Evolutionary conservation across 768 basidiomycete genomes (phyloP).

Genomic region (Tephrocybe rancida): DNA sequence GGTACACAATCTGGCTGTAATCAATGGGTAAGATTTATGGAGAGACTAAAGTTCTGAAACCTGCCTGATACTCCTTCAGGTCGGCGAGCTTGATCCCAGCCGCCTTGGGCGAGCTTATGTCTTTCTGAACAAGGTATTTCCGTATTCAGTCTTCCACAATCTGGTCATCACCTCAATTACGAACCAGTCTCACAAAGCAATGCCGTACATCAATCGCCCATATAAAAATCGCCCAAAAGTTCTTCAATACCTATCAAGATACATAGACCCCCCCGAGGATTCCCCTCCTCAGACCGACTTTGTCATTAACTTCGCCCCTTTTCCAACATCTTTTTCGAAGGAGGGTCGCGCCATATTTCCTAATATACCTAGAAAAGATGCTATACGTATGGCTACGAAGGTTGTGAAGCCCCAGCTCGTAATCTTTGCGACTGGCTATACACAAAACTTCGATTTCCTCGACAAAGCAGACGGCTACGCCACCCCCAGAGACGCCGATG

Average conservation of each 20-base stretch:
- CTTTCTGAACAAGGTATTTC: conserved; percentile 56
- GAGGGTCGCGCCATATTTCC: conserved; percentile 50
- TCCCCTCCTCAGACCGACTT: conserved; percentile 44
- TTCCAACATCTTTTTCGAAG: conserved; percentile 45
- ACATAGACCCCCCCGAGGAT: conserved; percentile 59
- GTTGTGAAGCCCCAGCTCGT: conserved; percentile 50
- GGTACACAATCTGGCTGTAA: conserved; percentile 60
- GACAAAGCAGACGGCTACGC: conserved; percentile 39
- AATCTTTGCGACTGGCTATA: conserved; percentile 52
- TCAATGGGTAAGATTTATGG: conserved; percentile 47
- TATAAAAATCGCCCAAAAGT: conserved; percentile 45
- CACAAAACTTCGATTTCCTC: conserved; percentile 44
- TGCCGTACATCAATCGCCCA: conserved; percentile 63
- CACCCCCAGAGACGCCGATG: conserved; percentile 41
- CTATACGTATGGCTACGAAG: conserved; percentile 37
- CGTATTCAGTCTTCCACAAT: background rate
- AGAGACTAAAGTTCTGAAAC: background rate
- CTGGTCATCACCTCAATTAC: background rate
- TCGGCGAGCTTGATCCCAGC: conserved; percentile 54
- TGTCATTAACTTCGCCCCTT: conserved; percentile 56
- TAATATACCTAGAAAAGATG: conserved; percentile 41
- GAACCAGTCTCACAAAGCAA: conserved; percentile 52
- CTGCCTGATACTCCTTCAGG: conserved; percentile 25
- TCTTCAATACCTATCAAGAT: conserved; percentile 52
- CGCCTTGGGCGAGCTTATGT: conserved; percentile 63